Conservation (phyloP, 2,329 filamentous ascomycete genomes). For the Talaromyces pinophilus region DNA sequence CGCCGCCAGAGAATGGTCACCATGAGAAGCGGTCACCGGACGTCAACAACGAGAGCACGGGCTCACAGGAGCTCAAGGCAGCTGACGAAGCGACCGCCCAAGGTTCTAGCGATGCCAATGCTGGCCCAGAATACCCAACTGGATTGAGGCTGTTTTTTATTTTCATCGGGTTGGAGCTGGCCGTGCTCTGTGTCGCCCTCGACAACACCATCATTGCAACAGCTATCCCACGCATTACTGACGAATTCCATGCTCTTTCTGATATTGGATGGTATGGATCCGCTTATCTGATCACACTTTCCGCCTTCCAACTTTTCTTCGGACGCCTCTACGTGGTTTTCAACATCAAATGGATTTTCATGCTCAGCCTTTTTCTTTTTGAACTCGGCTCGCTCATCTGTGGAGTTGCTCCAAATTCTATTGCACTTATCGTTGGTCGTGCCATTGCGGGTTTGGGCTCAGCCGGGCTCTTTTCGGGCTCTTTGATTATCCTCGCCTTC, state of each 20-base stretch:
- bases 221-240: background rate
- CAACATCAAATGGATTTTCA: constrained; percentile 44
- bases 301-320: constrained; percentile 44
- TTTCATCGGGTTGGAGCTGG: background rate
- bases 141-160: background rate
- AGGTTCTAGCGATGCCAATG: background rate
- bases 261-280: constrained; percentile 31
- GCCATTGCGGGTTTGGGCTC: constrained; percentile 44
- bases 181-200: background rate
- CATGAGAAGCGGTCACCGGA: background rate
- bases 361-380: constrained; percentile 44
- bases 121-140: background rate
- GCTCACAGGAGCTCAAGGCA: background rate
- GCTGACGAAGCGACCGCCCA: background rate
- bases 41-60: background rate
- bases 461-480: constrained; percentile 43
- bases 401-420: constrained; percentile 40
- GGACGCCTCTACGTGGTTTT: constrained; percentile 43
- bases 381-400: constrained; percentile 46
- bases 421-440: constrained; percentile 43
- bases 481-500: constrained; percentile 43
- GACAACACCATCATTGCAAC: background rate
- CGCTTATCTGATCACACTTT: constrained; percentile 41
- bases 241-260: background rate
- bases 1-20: background rate